A percentile compares a stretch with the other conserved stretches of the same genome.
These are phyloP conservation scores for Aspergillus neoniger DNA, from an alignment of 2,329 filamentous ascomycete species.

Conservation along the genomic window DNA sequence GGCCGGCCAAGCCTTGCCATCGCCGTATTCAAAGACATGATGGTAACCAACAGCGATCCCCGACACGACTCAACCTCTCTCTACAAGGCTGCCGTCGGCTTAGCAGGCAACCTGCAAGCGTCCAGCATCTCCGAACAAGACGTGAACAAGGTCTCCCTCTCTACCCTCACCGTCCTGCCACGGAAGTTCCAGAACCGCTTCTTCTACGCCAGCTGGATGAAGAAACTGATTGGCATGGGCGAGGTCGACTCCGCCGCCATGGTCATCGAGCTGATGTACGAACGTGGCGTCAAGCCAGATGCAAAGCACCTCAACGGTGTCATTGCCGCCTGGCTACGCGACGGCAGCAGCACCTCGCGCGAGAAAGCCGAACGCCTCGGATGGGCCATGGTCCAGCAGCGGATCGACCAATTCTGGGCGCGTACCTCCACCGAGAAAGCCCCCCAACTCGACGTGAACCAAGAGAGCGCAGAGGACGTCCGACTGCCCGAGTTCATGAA, in stretches of 20 bases:
- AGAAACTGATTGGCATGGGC: constrained; percentile 73
- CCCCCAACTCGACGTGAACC: constrained; percentile 31
- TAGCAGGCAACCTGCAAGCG: constrained; percentile 45
- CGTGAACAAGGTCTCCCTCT: constrained; percentile 52
- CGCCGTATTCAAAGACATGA: constrained; percentile 85
- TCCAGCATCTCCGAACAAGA: constrained; percentile 45
- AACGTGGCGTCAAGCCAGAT: constrained; percentile 66
- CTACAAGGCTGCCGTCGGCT: constrained; percentile 44
- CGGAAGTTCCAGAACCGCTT: constrained; percentile 67
- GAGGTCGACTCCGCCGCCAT: constrained; percentile 70
- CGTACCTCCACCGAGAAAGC: constrained; percentile 27
- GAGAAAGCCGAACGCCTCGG: constrained; percentile 67
- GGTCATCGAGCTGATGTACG: constrained; percentile 75
- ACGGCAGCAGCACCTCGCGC: constrained; percentile 56
- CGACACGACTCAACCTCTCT: constrained; percentile 48
- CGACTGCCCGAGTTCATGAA: constrained; percentile 43
- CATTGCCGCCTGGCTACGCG: constrained; percentile 74
- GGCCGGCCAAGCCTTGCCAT: constrained; percentile 68
- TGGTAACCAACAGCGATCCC: constrained; percentile 60
- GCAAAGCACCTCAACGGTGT: constrained; percentile 80
- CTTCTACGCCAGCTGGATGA: constrained; percentile 87
- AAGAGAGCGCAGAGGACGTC: constrained; percentile 19
- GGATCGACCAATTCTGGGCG: constrained; percentile 63
- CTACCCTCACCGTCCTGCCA: constrained; percentile 56
- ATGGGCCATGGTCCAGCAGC: constrained; percentile 74